phyloP scores from a whole-genome alignment of 495 filamentous ascomycete genomes.

The Tuber aestivum region DNA sequence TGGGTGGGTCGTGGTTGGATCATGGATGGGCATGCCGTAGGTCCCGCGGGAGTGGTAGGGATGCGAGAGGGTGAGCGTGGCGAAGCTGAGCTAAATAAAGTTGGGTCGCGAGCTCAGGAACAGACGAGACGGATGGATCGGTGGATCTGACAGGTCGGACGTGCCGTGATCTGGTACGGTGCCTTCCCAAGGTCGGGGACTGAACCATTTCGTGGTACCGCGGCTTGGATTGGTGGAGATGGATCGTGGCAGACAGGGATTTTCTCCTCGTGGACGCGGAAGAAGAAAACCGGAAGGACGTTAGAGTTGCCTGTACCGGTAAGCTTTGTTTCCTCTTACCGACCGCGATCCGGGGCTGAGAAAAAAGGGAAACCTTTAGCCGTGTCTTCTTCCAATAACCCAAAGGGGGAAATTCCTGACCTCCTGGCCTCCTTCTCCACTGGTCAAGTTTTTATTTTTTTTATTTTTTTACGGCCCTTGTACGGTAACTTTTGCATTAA shows the following conservation, averaged over 20 bases:
- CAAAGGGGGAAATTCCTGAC: background rate
- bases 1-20: background rate
- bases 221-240: background rate
- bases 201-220: background rate
- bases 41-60: background rate
- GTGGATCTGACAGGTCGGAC: background rate
- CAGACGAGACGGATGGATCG: background rate
- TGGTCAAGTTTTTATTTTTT: background rate
- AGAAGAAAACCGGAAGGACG: background rate
- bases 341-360: background rate
- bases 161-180: background rate
- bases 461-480: background rate
- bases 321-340: background rate
- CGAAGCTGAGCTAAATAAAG: background rate
- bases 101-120: background rate
- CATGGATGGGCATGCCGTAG: background rate
- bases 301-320: background rate
- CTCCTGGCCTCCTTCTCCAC: background rate
- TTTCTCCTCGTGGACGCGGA: background rate
- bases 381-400: background rate
- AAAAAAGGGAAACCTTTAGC: background rate
- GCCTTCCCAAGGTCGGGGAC: background rate
- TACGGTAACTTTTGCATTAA: background rate
- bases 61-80: background rate
- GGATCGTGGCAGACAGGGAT: background rate